phyloP scores from a whole-genome alignment of 2,329 filamentous ascomycete species.

The Phaeomoniella chlamydospora region DNA sequence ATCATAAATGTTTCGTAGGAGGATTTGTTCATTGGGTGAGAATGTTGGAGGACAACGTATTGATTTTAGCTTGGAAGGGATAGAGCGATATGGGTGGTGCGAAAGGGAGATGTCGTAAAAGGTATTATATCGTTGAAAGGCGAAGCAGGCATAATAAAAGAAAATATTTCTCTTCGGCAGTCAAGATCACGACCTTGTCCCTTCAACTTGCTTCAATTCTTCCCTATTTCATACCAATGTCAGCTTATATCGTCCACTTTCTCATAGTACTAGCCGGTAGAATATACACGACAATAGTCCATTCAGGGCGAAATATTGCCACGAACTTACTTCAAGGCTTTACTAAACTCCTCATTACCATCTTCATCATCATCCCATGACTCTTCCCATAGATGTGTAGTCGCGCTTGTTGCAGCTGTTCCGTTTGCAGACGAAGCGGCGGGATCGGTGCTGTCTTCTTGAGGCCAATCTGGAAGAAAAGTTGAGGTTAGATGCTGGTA shows the following conservation, averaged over 20 bases:
- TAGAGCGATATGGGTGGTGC: no score
- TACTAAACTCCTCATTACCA: conserved; percentile 88
- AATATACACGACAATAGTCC: conserved; percentile 1
- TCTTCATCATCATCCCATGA: conserved; percentile 95
- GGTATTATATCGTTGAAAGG: no score
- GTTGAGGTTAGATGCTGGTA: neutral
- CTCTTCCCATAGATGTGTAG: conserved; percentile 90
- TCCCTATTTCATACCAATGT: conserved; percentile 28
- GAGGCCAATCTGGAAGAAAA: conserved; percentile 60
- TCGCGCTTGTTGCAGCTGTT: conserved; percentile 35
- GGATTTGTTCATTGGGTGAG: no score
- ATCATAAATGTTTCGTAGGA: no score
- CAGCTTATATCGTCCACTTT: no score
- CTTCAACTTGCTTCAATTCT: conserved; percentile 88
- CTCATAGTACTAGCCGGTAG: no score
- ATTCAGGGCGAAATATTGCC: no score
- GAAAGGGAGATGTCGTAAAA: no score
- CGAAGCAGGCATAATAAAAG: no score
- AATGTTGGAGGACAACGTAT: no score
- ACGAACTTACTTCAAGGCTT: conserved; percentile 71
- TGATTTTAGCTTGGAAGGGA: no score
- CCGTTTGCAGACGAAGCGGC: conserved; percentile 38
- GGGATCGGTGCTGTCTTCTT: conserved; percentile 57
- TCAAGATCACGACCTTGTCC: conserved; percentile 37
- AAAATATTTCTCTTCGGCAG: no score